Percentiles rank a stretch among this genome's conserved stretches.
Conservation (phyloP, 495 filamentous ascomycete species). For the Cudoniella acicularis region DNA sequence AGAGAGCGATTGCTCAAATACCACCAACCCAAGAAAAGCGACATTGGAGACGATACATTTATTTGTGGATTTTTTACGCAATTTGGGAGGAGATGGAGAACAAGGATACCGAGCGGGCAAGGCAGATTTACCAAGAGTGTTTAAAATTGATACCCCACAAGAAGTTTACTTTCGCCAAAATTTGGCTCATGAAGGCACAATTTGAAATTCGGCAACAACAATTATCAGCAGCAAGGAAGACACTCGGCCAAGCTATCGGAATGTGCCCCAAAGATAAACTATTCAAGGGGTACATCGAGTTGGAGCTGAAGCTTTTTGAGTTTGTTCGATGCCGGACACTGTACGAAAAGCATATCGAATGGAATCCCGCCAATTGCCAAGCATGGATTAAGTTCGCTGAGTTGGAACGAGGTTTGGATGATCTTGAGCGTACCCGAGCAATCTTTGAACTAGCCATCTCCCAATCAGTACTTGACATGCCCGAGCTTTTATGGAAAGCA, state of each 20-base stretch:
- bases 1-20: conserved; percentile 92
- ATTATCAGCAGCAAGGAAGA: conserved; percentile 75
- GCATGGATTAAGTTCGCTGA: conserved; percentile 96
- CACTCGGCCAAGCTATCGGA: conserved; percentile 83
- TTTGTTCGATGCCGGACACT: conserved; percentile 86
- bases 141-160: conserved; percentile 89
- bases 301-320: conserved; percentile 89
- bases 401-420: conserved; percentile 84
- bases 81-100: conserved; percentile 87
- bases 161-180: conserved; percentile 94
- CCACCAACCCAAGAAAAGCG: conserved; percentile 95
- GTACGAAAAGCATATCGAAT: conserved; percentile 90
- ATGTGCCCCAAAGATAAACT: conserved; percentile 95
- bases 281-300: conserved; percentile 87
- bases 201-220: conserved; percentile 89
- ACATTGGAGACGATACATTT: conserved; percentile 96
- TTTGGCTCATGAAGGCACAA: conserved; percentile 91
- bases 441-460: conserved; percentile 90
- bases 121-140: conserved; percentile 87
- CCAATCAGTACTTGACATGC: conserved; percentile 90
- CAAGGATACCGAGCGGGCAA: conserved; percentile 73
- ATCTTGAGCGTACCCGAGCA: conserved; percentile 79
- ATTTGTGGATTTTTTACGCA: conserved; percentile 97
- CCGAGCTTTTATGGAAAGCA: conserved; percentile 91
- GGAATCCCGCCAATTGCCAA: conserved; percentile 81